Conservation (phyloP, 129 eudicot genomes). For the Lonicera japonica region DNA sequence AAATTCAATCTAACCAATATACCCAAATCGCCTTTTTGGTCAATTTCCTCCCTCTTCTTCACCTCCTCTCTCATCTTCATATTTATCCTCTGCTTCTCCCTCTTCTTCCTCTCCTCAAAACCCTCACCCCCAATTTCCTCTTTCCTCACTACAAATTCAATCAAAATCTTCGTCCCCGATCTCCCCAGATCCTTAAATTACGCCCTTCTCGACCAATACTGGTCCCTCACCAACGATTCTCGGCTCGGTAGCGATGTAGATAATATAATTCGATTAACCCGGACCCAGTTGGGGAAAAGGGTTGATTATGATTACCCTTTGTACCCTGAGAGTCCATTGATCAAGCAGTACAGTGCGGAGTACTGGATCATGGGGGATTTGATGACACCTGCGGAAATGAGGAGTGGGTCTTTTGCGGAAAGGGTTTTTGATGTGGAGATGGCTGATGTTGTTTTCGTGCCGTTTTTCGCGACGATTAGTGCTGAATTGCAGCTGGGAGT, state of each 20-base stretch:
- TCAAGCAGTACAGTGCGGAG: conserved; percentile 96
- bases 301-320: conserved; percentile 30
- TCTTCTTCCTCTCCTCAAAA: conserved; percentile 24
- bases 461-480: conserved; percentile 87
- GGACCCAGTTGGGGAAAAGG: not conserved
- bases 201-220: conserved; percentile 66
- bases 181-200: conserved; percentile 91
- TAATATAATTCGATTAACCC: conserved; percentile 53
- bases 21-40: conserved; percentile 8
- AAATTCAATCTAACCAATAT: not conserved
- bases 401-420: conserved; percentile 61
- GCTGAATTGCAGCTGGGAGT: conserved; percentile 83
- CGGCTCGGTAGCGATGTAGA: conserved; percentile 76
- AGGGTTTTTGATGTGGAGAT: conserved; percentile 53
- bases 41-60: conserved; percentile 36
- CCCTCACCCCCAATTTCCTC: conserved; percentile 18
- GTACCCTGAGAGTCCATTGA: conserved; percentile 83
- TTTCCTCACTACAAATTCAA: conserved; percentile 21
- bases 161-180: conserved; percentile 68
- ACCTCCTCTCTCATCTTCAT: conserved; percentile 32
- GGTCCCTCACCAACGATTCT: conserved; percentile 61
- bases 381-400: conserved; percentile 44
- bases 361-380: conserved; percentile 94
- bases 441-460: conserved; percentile 91
- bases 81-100: conserved; percentile 34